Percentiles rank a stretch among this genome's conserved stretches.
phyloP scores from a whole-genome alignment of 306 rosid genomes.

The Prunus padus region DNA sequence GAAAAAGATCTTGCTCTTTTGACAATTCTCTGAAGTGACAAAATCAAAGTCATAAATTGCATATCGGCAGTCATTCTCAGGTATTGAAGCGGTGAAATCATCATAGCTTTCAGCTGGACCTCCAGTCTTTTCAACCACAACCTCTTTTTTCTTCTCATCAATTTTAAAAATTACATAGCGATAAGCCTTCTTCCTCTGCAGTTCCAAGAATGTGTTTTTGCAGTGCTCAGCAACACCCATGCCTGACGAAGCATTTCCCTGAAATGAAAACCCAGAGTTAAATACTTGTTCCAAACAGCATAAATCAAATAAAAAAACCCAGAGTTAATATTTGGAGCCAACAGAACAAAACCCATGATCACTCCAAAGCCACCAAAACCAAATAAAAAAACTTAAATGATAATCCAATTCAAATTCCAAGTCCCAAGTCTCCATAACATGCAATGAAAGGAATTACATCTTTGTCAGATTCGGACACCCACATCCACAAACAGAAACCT shows the following conservation, averaged over 20 bases:
- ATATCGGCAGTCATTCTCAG: constrained; percentile 78
- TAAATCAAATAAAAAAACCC: too few species aligned
- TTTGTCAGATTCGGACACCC: neutral
- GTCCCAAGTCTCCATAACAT: neutral
- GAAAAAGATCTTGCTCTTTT: constrained; percentile 76
- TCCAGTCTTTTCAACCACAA: constrained; percentile 78
- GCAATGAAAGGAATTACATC: neutral
- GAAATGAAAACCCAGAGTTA: constrained; percentile 22
- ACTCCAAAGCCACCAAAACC: neutral
- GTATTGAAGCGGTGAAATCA: constrained; percentile 72
- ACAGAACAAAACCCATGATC: neutral
- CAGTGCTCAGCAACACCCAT: constrained; percentile 73
- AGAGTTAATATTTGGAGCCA: constrained; percentile 5
- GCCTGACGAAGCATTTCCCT: constrained; percentile 77
- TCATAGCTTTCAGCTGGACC: constrained; percentile 76
- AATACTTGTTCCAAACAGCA: constrained; percentile 1
- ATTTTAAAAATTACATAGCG: constrained; percentile 78
- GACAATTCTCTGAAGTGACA: constrained; percentile 76
- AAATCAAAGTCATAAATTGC: constrained; percentile 75
- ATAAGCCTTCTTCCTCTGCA: constrained; percentile 77
- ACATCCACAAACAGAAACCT: neutral
- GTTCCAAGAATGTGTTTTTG: constrained; percentile 55
- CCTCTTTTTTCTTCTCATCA: constrained; percentile 79
- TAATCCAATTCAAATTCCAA: neutral
- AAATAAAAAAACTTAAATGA: neutral